Evolutionary conservation across 2,329 filamentous ascomycete genomes (phyloP).

Genomic region (Epichloe amarillans): DNA sequence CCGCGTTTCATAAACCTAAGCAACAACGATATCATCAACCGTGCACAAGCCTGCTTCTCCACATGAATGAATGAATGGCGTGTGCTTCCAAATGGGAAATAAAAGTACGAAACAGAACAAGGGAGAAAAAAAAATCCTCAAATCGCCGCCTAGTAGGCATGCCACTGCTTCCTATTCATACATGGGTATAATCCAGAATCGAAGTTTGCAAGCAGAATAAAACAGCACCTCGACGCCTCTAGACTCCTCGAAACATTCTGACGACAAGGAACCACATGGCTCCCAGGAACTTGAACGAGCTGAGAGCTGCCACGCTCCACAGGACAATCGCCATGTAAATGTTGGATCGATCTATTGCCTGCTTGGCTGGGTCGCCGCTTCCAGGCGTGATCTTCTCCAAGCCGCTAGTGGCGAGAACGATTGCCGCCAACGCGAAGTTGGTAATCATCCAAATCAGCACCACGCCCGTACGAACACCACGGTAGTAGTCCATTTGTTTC

Average conservation of each 20-base stretch:
- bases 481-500: constrained; percentile 96
- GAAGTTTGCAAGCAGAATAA: neutral
- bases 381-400: constrained; percentile 51
- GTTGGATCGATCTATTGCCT: constrained; percentile 45
- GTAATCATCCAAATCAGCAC: constrained; percentile 94
- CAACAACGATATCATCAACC: neutral
- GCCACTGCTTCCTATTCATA: constrained; percentile 1
- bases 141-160: neutral
- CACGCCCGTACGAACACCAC: constrained; percentile 82
- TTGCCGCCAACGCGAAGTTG: constrained; percentile 76
- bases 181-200: constrained; percentile 9
- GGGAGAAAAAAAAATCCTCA: neutral
- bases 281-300: constrained; percentile 75
- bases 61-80: neutral
- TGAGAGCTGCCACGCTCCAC: constrained; percentile 78
- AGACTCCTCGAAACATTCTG: constrained; percentile 66
- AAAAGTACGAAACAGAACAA: neutral
- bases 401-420: constrained; percentile 78
- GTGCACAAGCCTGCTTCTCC: neutral
- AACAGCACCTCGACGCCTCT: constrained; percentile 8
- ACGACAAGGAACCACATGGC: constrained; percentile 88
- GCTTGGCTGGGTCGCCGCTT: constrained; percentile 22
- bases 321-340: constrained; percentile 80
- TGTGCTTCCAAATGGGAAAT: neutral
- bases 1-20: neutral